phyloP scores from a whole-genome alignment of 2,329 filamentous ascomycete species.

The Colletotrichum cereale region DNA sequence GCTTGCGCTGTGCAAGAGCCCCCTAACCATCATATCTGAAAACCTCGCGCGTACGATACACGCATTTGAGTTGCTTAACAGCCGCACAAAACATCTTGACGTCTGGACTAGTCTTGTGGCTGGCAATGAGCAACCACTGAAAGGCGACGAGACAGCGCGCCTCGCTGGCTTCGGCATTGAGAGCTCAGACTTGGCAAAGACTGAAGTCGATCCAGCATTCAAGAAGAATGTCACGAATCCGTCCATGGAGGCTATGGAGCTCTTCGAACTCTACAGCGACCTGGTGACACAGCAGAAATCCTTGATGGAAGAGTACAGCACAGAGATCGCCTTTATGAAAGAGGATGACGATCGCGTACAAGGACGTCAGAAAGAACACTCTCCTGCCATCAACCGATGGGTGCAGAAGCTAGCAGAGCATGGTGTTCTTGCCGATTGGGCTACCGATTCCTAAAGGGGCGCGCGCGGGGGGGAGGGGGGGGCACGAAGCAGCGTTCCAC shows the following conservation, averaged over 20 bases:
- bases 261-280: conserved; percentile 53
- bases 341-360: conserved; percentile 66
- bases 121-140: conserved; percentile 41
- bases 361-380: conserved; percentile 75
- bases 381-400: conserved; percentile 76
- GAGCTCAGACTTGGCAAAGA: conserved; percentile 44
- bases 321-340: conserved; percentile 59
- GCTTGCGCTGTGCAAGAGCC: conserved; percentile 78
- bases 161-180: conserved; percentile 50
- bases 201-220: conserved; percentile 35
- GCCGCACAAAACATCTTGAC: conserved; percentile 50
- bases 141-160: conserved; percentile 42
- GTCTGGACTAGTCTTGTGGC: conserved; percentile 22
- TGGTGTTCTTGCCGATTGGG: conserved; percentile 65
- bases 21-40: conserved; percentile 63
- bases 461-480: background rate
- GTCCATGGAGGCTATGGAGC: conserved; percentile 41
- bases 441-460: conserved; percentile 34
- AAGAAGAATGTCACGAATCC: conserved; percentile 25
- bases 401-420: conserved; percentile 76
- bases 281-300: conserved; percentile 56
- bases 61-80: conserved; percentile 54
- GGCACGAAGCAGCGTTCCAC: background rate
- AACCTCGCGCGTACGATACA: conserved; percentile 59
- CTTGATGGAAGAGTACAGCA: conserved; percentile 59